These are phyloP conservation scores for Leishmania tropica DNA, from an alignment of 208 protist species.

Conservation along the genomic window DNA sequence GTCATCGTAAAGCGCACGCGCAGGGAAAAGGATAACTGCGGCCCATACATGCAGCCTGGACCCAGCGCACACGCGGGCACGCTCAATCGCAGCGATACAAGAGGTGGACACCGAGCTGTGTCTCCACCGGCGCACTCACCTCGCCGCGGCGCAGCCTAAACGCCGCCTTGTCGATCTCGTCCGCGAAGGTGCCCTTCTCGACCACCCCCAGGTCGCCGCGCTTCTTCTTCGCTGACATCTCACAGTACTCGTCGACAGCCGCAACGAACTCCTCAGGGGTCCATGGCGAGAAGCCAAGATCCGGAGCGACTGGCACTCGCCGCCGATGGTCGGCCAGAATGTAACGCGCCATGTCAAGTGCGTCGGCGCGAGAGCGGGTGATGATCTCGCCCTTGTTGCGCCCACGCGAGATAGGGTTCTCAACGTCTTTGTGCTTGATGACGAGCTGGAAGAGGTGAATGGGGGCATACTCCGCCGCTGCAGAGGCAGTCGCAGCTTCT, in stretches of 20 bases:
- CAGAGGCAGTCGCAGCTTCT: not conserved
- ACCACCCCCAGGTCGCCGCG: constrained; percentile 81
- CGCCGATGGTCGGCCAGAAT: constrained; percentile 42
- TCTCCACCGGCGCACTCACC: constrained; percentile 80
- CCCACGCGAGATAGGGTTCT: constrained; percentile 64
- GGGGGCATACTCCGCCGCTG: not conserved
- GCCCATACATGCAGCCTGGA: not conserved
- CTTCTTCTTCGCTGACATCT: constrained; percentile 60
- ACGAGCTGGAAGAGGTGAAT: constrained; percentile 85
- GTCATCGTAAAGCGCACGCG: not conserved
- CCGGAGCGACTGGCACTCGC: constrained; percentile 10
- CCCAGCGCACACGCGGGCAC: not conserved
- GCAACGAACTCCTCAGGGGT: constrained; percentile 69
- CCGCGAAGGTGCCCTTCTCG: constrained; percentile 64
- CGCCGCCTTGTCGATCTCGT: constrained; percentile 70
- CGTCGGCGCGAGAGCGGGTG: constrained; percentile 76
- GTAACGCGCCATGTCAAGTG: constrained; percentile 59
- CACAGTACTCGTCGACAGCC: constrained; percentile 69
- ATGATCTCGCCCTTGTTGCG: constrained; percentile 79
- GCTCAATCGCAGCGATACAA: constrained; percentile 72
- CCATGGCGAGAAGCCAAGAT: constrained; percentile 46
- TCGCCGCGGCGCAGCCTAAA: constrained; percentile 62
- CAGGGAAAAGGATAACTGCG: not conserved
- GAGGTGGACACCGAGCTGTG: constrained; percentile 79
- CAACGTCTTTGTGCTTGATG: constrained; percentile 89